phyloP scores from a whole-genome alignment of 805 yeast species.

The Blastobotrys peoriensis region DNA sequence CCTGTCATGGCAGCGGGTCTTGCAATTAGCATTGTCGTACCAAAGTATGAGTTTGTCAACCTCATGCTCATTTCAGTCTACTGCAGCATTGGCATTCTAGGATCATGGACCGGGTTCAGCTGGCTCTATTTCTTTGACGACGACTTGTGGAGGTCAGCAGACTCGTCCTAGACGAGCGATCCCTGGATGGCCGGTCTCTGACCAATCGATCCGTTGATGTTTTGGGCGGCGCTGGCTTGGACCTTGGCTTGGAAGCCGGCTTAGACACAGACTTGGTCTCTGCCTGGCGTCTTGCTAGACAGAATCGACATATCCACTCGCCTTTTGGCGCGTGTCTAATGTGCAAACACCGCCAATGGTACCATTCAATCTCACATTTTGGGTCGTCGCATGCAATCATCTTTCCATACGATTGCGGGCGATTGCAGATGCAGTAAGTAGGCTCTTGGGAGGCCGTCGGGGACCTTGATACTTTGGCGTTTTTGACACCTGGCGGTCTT shows the following conservation, averaged over 20 bases:
- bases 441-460: slow-evolving; percentile 8
- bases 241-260: not conserved
- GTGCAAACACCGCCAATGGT: slow-evolving; percentile 84
- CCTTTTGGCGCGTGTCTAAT: slow-evolving; percentile 72
- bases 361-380: slow-evolving; percentile 83
- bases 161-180: not conserved
- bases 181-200: too few species aligned
- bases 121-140: slow-evolving; percentile 88
- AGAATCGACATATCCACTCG: slow-evolving; percentile 69
- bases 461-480: not conserved
- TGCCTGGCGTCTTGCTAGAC: slow-evolving; percentile 24
- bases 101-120: slow-evolving; percentile 82
- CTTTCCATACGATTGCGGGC: slow-evolving; percentile 52
- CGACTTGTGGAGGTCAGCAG: slow-evolving; percentile 16
- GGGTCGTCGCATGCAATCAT: slow-evolving; percentile 91
- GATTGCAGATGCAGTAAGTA: slow-evolving; percentile 43
- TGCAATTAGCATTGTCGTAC: slow-evolving; percentile 48
- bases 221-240: not conserved
- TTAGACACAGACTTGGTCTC: not conserved
- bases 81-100: slow-evolving; percentile 76
- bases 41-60: slow-evolving; percentile 63
- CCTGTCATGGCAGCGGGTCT: slow-evolving; percentile 58
- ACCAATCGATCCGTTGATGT: too few species aligned
- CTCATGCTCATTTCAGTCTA: slow-evolving; percentile 81
- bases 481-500: not conserved